Percentiles rank a stretch among this genome's conserved stretches.
Conservation (phyloP, 2,329 filamentous ascomycete species). For the Paecilomyces sp. region DNA sequence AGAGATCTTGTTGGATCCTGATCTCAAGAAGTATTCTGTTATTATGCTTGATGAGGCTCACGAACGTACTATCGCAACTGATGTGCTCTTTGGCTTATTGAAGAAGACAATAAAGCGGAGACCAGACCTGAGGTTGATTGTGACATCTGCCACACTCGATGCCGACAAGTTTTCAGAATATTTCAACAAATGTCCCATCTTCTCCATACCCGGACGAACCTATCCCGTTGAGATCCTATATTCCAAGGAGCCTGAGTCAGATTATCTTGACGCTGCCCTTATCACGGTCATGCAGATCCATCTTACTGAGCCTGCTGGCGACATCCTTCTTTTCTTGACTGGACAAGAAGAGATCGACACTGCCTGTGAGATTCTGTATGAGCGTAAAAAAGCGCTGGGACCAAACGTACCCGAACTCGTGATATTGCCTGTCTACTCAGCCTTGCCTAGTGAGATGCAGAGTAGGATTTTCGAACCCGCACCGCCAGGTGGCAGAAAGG, state of each 20-base stretch:
- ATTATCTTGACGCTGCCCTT: conserved; percentile 90
- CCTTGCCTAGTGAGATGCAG: conserved; percentile 87
- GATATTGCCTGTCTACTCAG: conserved; percentile 93
- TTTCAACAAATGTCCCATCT: conserved; percentile 93
- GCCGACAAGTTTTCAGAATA: conserved; percentile 97
- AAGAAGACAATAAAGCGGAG: conserved; percentile 87
- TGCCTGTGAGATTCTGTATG: conserved; percentile 81
- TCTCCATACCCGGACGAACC: conserved; percentile 90
- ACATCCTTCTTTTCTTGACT: conserved; percentile 94
- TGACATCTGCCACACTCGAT: conserved; percentile 92
- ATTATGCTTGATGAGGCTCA: conserved; percentile 99
- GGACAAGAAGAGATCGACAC: conserved; percentile 98
- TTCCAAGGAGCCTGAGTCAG: conserved; percentile 86
- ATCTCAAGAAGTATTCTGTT: conserved; percentile 82
- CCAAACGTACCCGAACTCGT: conserved; percentile 85
- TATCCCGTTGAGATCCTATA: conserved; percentile 96
- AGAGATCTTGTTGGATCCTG: conserved; percentile 87
- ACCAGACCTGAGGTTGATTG: conserved; percentile 86
- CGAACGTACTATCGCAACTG: conserved; percentile 92
- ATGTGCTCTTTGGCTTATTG: conserved; percentile 86
- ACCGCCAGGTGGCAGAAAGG: conserved; percentile 76
- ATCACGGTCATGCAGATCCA: conserved; percentile 98
- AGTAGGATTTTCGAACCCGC: conserved; percentile 92
- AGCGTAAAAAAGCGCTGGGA: conserved; percentile 92
- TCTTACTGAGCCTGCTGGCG: conserved; percentile 80